Evolutionary conservation across 176 grass and related monocot species (phyloP), one percentile per base, ranked within the genome.

Genomic region (Avena sativa): DNA sequence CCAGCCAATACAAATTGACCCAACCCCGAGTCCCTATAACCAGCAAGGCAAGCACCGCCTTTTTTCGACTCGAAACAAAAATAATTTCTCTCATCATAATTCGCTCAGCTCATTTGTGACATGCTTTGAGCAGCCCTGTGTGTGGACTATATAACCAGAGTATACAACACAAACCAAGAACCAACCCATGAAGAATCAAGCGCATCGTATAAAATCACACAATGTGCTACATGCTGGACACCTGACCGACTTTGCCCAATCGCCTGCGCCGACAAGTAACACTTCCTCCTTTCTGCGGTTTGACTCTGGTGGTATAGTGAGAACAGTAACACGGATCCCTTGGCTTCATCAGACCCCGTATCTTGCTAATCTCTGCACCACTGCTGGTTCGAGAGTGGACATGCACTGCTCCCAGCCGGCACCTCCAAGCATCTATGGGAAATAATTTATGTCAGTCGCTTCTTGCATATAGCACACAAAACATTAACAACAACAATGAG

Each of bases 361-460:
- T 84, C 85, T 88, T 11, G 82, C 84, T 84, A 98, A 91, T 85
- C 83, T 98, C 85, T 92, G 91, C 77, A 92, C 87, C 47, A 83
- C 74, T 63, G 67, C 70, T 66, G 92, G 93, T 20, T 96, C 90
- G 21, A 98, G 73, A 68, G 92, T 86, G 20, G 92, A 74, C 90
- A 98, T 91, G 70, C 86, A 98, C 84, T 98, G 96, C 64, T 95
- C 92, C 96, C 96, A 98, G 43, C 91, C 84, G 32, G 79, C 69
- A 26, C 38, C 52, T 80, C 91, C 92, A 76, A 94, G 91, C 88
- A 94, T 95, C 96, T 98, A 76, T 20, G 19, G 12, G 4, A 70
- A 46, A 87, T 6, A 79, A 15, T 51, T 16, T 64, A 30, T 36
- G 64, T 81, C 16, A 57, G 17, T 57, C 55, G 4, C 52, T 57